Evolutionary conservation across 371 early-diverging fungal species (phyloP).

Genomic region (Haplosporangium sp.): DNA sequence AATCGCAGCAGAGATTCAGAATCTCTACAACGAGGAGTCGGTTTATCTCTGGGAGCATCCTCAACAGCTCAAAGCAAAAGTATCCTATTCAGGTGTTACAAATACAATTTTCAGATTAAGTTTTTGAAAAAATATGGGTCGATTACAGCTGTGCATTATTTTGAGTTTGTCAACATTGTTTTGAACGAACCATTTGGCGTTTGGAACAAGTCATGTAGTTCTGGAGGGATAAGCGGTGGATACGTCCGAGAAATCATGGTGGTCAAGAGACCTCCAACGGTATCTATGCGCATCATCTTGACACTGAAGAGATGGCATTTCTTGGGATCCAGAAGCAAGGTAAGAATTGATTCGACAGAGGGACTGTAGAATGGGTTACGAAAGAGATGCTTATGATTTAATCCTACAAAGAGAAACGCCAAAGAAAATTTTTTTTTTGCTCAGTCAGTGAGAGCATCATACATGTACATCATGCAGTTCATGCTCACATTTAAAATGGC

Average conservation of each 20-base stretch:
- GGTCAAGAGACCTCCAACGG: slow-evolving; percentile 44
- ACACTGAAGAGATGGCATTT: slow-evolving; percentile 22
- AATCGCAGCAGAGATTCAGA: slow-evolving; percentile 46
- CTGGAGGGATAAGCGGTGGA: slow-evolving; percentile 40
- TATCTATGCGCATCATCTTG: slow-evolving; percentile 51
- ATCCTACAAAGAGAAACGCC: slow-evolving; percentile 15
- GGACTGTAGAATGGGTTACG: slow-evolving; percentile 47
- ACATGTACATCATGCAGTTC: background rate
- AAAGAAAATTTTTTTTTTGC: slow-evolving; percentile 2
- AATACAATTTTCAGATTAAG: background rate
- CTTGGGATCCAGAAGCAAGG: slow-evolving; percentile 14
- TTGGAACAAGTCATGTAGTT: slow-evolving; percentile 30
- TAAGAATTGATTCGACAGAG: slow-evolving; percentile 32
- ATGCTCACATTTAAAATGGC: background rate
- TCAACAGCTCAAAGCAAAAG: slow-evolving; percentile 46
- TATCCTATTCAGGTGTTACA: slow-evolving; percentile 14
- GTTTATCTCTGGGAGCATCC: slow-evolving; percentile 46
- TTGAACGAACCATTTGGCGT: slow-evolving; percentile 36
- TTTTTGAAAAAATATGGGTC: too few relatives aligned
- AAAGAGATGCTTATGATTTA: slow-evolving; percentile 47
- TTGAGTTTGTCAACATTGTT: background rate
- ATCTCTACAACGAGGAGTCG: slow-evolving; percentile 54
- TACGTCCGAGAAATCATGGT: slow-evolving; percentile 41
- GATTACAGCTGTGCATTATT: too few relatives aligned
- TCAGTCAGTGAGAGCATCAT: background rate